Evolutionary conservation across 2,329 filamentous ascomycete genomes (phyloP).

Genomic region (Ambrosiella beaveri): DNA sequence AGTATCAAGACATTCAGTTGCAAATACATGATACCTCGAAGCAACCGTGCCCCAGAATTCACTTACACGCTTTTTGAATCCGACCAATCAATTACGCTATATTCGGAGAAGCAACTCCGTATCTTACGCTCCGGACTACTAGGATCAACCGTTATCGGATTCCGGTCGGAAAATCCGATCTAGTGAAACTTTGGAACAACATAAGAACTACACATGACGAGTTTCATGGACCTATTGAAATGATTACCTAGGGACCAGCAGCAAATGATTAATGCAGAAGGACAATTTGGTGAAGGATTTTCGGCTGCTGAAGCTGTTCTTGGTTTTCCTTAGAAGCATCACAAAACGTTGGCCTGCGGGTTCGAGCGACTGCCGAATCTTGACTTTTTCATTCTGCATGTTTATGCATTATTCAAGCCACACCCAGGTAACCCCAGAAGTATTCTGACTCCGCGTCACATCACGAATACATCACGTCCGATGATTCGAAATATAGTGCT

Average conservation of each 20-base stretch:
- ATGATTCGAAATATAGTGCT: background rate
- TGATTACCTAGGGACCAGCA: too few species aligned
- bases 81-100: background rate
- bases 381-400: too few species aligned
- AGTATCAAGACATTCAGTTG: too few species aligned
- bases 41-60: background rate
- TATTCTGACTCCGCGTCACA: background rate
- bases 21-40: background rate
- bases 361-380: too few species aligned
- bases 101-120: slow-evolving; percentile 2
- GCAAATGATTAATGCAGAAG: too few species aligned
- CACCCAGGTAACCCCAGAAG: too few species aligned
- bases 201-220: too few species aligned
- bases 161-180: background rate
- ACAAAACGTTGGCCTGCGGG: too few species aligned
- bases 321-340: background rate
- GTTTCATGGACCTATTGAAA: too few species aligned
- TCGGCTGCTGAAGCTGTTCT: background rate
- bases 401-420: too few species aligned
- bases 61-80: background rate
- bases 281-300: background rate
- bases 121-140: background rate
- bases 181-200: background rate
- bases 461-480: background rate
- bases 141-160: slow-evolving; percentile 1